Base-by-base conservation (phyloP, 108 stramenopile species). In the Pseudonitzschia pungens region DNA sequence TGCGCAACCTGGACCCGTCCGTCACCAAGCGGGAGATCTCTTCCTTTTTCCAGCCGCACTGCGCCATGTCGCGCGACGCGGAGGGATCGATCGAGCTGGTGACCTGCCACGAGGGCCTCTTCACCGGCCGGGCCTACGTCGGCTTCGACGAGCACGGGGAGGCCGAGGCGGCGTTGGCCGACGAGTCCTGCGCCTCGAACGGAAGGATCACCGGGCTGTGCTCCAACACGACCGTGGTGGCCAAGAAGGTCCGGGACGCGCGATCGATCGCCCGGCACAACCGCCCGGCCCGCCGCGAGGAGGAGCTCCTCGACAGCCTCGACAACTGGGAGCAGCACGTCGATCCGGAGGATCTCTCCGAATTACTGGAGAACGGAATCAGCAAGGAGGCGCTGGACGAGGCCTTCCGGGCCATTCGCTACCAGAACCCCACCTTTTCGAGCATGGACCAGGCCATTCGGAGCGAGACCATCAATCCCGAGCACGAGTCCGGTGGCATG, bases 121-220 rank as follows among this genome's bases (percentile, higher is more conserved):
- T 86, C 33, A 92, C 89, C n/a, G 89, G 87, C 40, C 58, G 73
- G 36, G 93, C 88, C 20, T 95, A 88, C 58, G 86, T 95, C 63
- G 93, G 93, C 9, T 95, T 95, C 69, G 91, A 95, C 68, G 72
- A 81, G 36, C 78, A 80, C 18, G 88, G 87, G 42, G 93, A 95
- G 70, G 86, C 86, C 28, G 81, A 88, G 56, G 75, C 82, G 27
- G 87, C 83, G 28, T 43, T 77, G 28, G 81, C 81, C 57, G 6
- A 74, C 76, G 0, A 57, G 62, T 14, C n/a, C n/a, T 26, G 50
- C 14, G 24, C 22, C n/a, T 41, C 41, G 21, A 62, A 36, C 8
- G 66, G 69, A 18, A 66, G 72, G 2, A 24, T 79, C 0, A 22
- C 21, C 7, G 71, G 64, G 21, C 57, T 78, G 15, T 66, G 36